These are phyloP conservation scores for Astrephomene gubernaculifera DNA, from an alignment of 139 green algal species.

Conservation along the genomic window DNA sequence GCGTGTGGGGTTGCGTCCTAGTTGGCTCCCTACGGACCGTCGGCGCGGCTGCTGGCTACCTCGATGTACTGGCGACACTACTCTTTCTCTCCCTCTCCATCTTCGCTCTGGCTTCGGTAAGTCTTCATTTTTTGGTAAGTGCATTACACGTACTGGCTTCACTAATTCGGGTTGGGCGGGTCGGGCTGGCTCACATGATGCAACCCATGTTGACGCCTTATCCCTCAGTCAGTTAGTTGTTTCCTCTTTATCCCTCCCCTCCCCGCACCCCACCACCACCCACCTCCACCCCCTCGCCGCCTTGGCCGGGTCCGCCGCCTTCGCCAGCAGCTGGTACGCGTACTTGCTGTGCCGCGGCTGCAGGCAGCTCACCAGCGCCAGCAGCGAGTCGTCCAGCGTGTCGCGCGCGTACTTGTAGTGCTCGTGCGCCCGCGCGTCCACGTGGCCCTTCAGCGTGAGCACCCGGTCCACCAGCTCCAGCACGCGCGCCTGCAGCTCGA, in stretches of 20 bases:
- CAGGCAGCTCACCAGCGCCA: constrained; percentile 36
- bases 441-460: constrained; percentile 37
- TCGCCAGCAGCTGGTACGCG: constrained; percentile 37
- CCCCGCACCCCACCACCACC: too few species aligned
- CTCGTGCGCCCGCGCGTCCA: constrained; percentile 34
- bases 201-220: too few species aligned
- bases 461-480: constrained; percentile 47
- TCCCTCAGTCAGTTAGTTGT: too few species aligned
- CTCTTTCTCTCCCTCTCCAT: neutral
- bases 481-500: constrained; percentile 25
- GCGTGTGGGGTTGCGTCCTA: neutral
- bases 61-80: too few species aligned
- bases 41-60: too few species aligned
- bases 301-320: constrained; percentile 41
- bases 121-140: too few species aligned
- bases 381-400: constrained; percentile 47
- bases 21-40: too few species aligned
- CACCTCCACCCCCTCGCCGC: constrained; percentile 39
- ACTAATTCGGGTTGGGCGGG: too few species aligned
- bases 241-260: too few species aligned
- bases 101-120: too few species aligned
- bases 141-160: too few species aligned
- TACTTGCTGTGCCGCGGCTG: constrained; percentile 41
- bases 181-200: too few species aligned
- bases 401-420: constrained; percentile 47